Evolutionary conservation across 2,329 filamentous ascomycete genomes (phyloP).

Genomic region (Venturia carpophila): DNA sequence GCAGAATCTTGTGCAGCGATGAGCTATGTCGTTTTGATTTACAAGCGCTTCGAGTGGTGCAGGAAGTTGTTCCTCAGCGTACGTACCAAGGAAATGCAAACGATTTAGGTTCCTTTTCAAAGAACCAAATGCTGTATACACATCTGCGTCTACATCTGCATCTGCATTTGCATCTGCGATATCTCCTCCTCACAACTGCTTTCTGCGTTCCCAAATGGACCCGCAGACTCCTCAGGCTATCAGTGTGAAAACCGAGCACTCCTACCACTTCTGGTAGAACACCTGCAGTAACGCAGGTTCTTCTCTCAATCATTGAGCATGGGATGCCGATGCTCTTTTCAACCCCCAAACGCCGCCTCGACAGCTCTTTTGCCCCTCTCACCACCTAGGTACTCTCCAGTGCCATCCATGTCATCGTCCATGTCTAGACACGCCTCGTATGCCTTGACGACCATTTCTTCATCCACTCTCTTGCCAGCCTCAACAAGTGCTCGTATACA

Average conservation of each 20-base stretch:
- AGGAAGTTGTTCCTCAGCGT: no score
- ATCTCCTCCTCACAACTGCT: no score
- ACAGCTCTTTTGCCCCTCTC: conserved; percentile 32
- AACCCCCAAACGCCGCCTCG: conserved; percentile 27
- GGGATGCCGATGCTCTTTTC: neutral
- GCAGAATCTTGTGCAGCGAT: no score
- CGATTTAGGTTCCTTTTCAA: no score
- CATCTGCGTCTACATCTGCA: no score
- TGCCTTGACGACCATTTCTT: conserved; percentile 74
- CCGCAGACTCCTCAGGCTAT: neutral
- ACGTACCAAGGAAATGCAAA: no score
- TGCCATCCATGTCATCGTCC: conserved; percentile 48
- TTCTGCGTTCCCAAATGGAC: no score
- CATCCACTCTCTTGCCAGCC: conserved; percentile 75
- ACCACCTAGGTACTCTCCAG: conserved; percentile 30
- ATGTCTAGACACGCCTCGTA: conserved; percentile 78
- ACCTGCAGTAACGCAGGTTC: neutral
- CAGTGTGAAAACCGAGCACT: neutral
- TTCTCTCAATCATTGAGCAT: neutral
- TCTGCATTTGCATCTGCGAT: no score
- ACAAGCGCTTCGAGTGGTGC: no score
- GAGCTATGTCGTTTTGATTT: no score
- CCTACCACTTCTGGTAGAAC: neutral
- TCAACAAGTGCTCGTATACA: conserved; percentile 79
- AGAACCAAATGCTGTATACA: no score